A percentile compares a stretch with the other conserved stretches of the same genome.
Conservation (phyloP, 768 basidiomycete species). For the Dioszegia crocea region DNA sequence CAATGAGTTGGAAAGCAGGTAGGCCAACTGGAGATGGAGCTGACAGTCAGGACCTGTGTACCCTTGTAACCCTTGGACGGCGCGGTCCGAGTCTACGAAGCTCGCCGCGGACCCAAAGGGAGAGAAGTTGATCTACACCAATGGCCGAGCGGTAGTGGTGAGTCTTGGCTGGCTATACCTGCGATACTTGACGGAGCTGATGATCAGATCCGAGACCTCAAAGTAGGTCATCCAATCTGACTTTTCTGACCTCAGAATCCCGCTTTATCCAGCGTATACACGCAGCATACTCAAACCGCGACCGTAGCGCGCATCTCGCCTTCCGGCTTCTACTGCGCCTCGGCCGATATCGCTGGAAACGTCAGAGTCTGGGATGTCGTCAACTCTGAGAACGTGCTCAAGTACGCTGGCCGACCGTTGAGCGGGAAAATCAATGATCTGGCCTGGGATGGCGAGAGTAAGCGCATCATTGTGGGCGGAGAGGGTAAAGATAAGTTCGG, state of each 20-base stretch:
- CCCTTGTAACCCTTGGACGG: constrained; percentile 66
- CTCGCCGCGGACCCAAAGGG: constrained; percentile 63
- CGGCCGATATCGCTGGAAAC: constrained; percentile 74
- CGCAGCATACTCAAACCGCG: constrained; percentile 71
- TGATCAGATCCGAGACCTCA: constrained; percentile 72
- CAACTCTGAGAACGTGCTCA: constrained; percentile 75
- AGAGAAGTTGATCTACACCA: constrained; percentile 76
- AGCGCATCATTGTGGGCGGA: constrained; percentile 90
- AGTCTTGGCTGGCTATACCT: too few species aligned
- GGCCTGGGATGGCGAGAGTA: constrained; percentile 93
- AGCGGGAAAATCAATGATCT: constrained; percentile 71
- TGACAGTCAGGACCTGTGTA: constrained; percentile 49
- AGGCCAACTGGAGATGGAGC: background rate
- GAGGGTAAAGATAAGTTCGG: constrained; percentile 78
- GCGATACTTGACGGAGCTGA: constrained; percentile 5
- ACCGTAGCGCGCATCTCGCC: constrained; percentile 89
- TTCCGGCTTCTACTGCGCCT: constrained; percentile 91
- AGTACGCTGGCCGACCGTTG: constrained; percentile 51
- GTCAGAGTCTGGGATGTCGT: constrained; percentile 92
- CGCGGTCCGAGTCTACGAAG: constrained; percentile 67
- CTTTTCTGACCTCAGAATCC: constrained; percentile 61
- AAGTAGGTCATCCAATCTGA: constrained; percentile 54
- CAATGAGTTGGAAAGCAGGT: constrained; percentile 36
- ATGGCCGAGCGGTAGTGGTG: constrained; percentile 79
- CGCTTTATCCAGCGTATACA: constrained; percentile 61